phyloP scores from a whole-genome alignment of 2,329 filamentous ascomycete genomes.

The Calonectria henricotiae region DNA sequence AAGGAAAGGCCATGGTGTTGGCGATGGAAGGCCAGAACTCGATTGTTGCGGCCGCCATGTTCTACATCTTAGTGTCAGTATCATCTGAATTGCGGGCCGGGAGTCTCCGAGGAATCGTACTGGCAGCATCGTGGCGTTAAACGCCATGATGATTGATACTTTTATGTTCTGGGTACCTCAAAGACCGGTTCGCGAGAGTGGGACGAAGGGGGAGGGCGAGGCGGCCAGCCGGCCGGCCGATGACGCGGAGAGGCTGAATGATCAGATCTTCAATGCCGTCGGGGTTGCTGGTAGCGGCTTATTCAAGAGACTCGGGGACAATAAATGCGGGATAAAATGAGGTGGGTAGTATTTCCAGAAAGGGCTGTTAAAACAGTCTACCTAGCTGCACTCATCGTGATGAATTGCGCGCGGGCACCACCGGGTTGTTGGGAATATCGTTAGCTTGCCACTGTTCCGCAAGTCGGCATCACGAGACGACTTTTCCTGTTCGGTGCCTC shows the following conservation, averaged over 20 bases:
- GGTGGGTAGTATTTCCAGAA: slow-evolving; percentile 39
- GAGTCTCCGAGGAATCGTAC: slow-evolving; percentile 45
- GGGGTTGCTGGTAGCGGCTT: neutral
- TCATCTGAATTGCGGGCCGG: slow-evolving; percentile 29
- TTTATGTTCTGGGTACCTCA: slow-evolving; percentile 36
- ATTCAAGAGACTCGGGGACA: slow-evolving; percentile 14
- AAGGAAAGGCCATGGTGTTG: slow-evolving; percentile 60
- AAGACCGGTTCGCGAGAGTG: slow-evolving; percentile 17
- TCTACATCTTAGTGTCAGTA: slow-evolving; percentile 53
- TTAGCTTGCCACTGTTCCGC: slow-evolving; percentile 52
- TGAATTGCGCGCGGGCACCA: slow-evolving; percentile 50
- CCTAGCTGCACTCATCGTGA: slow-evolving; percentile 51
- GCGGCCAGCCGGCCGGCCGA: slow-evolving; percentile 42
- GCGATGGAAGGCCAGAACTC: slow-evolving; percentile 66
- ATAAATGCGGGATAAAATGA: slow-evolving; percentile 29
- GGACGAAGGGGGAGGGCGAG: slow-evolving; percentile 28
- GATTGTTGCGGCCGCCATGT: slow-evolving; percentile 62
- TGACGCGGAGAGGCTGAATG: slow-evolving; percentile 45
- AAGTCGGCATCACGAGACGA: slow-evolving; percentile 52
- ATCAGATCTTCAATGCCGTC: slow-evolving; percentile 19
- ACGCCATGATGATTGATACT: slow-evolving; percentile 48
- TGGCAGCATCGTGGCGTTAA: slow-evolving; percentile 53
- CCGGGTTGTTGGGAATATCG: slow-evolving; percentile 44
- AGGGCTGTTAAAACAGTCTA: slow-evolving; percentile 44
- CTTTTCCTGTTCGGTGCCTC: slow-evolving; percentile 47